Evolutionary conservation across 345 rosid species (phyloP).

Genomic region (Lumnitzera littorea): DNA sequence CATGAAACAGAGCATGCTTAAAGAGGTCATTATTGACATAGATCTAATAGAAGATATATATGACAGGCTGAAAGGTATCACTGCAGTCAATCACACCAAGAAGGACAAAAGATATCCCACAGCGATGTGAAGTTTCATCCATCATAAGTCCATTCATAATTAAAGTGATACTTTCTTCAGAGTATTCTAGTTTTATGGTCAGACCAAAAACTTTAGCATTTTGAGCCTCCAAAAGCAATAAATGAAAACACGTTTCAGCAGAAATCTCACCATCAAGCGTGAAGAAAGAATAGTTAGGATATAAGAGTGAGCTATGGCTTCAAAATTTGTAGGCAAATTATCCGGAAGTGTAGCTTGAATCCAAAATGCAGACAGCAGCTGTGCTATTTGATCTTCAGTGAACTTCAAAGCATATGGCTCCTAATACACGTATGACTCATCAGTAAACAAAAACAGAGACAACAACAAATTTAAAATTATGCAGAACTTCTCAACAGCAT

Average conservation of each 20-base stretch:
- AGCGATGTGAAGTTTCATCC: no score
- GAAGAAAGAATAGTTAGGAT: conserved; percentile 59
- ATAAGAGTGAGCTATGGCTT: conserved; percentile 90
- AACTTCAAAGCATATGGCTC: conserved; percentile 62
- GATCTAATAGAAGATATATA: no score
- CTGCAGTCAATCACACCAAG: no score
- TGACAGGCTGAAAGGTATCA: no score
- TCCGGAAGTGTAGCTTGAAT: conserved; percentile 69
- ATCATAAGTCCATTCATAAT: no score
- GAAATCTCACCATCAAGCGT: conserved; percentile 51
- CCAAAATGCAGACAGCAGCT: conserved; percentile 85
- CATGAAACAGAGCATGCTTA: no score
- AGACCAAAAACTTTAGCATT: no score
- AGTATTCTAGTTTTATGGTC: no score
- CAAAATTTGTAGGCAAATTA: conserved; percentile 73
- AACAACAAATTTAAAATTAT: neutral
- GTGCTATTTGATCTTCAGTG: conserved; percentile 84
- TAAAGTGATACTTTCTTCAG: no score
- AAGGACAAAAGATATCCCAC: no score
- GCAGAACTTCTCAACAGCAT: neutral
- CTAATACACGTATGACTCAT: conserved; percentile 22
- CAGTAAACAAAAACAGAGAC: neutral
- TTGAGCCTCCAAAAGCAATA: neutral
- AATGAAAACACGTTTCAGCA: neutral
- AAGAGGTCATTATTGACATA: no score